Evolutionary conservation across 164 flowering plant species (phyloP).

Genomic region (Paratinospora sagittata): DNA sequence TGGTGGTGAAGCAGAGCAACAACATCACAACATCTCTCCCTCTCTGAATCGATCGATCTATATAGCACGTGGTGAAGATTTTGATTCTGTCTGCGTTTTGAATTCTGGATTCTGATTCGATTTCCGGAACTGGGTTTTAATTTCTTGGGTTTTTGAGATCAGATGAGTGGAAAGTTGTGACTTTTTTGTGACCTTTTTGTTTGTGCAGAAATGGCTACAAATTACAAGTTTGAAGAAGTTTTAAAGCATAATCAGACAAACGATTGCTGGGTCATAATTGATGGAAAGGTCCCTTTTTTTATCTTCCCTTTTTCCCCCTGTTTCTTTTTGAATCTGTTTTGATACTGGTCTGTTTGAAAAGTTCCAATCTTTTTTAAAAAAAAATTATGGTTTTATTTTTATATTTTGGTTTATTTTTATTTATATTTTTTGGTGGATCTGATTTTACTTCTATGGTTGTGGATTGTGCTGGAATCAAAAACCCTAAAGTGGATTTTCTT

Average conservation of each 20-base stretch:
- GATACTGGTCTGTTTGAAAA: too few species aligned
- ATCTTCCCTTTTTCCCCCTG: background rate
- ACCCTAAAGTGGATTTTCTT: too few species aligned
- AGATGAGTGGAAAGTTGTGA: background rate
- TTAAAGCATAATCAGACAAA: conserved; percentile 55
- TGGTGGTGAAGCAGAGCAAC: too few species aligned
- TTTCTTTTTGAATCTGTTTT: background rate
- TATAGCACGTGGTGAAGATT: background rate
- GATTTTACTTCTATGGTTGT: background rate
- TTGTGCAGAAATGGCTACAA: conserved; percentile 36
- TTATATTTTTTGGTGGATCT: background rate
- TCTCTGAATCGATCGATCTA: background rate
- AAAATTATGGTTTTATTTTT: too few species aligned
- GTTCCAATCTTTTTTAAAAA: too few species aligned
- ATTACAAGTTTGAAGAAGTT: conserved; percentile 54
- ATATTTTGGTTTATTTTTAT: too few species aligned
- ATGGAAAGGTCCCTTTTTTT: conserved; percentile 60
- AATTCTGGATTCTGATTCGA: background rate
- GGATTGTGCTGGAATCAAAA: background rate
- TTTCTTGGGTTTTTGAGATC: background rate
- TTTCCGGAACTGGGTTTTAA: background rate
- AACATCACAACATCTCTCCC: too few species aligned
- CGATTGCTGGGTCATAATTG: conserved; percentile 83
- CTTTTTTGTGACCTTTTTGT: background rate
- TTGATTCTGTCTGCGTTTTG: background rate